Evolutionary conservation across 345 rosid genomes (phyloP).

Genomic region (Rhodamnia rubescens): DNA sequence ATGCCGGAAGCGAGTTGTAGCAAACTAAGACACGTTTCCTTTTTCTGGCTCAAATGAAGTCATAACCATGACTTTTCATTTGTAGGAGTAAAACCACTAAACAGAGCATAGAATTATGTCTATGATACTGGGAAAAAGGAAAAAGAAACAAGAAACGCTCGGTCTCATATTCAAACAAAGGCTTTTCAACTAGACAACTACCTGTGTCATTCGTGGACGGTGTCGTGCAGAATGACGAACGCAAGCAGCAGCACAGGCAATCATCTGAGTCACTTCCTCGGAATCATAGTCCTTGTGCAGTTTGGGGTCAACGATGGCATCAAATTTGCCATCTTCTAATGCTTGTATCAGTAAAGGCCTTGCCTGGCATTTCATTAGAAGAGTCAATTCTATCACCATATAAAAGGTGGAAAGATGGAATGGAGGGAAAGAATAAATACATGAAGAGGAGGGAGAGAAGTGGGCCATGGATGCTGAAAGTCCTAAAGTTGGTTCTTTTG

Average conservation of each 20-base stretch:
- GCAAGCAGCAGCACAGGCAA: conserved; percentile 77
- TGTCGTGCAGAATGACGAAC: conserved; percentile 65
- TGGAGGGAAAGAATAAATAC: not conserved
- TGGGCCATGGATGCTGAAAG: not conserved
- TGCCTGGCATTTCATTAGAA: conserved; percentile 35
- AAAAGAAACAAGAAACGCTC: not conserved
- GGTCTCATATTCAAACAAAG: not conserved
- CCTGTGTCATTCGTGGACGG: conserved; percentile 88
- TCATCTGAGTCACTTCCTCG: conserved; percentile 52
- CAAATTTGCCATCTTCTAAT: conserved; percentile 36
- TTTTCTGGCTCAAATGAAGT: not conserved
- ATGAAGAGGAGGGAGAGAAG: not conserved
- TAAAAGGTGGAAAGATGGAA: not conserved
- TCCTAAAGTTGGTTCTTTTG: not conserved
- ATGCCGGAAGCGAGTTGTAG: not conserved
- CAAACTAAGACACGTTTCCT: not conserved
- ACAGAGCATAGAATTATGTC: not conserved
- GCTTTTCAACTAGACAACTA: conserved; percentile 5
- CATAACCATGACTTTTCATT: not conserved
- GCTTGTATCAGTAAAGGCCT: conserved; percentile 58
- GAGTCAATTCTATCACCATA: not conserved
- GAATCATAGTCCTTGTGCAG: conserved; percentile 31
- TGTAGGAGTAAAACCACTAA: not conserved
- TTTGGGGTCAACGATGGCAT: conserved; percentile 43
- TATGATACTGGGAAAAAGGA: not conserved